These are phyloP conservation scores for Capsicum baccatum DNA, from an alignment of 257 asterid species.

Conservation along the genomic window DNA sequence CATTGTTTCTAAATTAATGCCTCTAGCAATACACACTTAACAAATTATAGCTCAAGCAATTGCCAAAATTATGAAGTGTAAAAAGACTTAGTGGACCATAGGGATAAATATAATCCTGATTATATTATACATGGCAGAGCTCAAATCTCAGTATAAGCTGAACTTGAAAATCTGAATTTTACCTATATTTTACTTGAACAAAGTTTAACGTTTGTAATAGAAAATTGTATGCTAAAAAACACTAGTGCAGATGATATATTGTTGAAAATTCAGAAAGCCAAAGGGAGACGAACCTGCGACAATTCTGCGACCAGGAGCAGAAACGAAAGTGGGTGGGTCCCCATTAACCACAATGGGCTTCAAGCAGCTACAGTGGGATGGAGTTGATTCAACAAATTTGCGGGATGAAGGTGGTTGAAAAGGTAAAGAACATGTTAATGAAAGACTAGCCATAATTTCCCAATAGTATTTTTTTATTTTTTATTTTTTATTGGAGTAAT, in stretches of 20 bases:
- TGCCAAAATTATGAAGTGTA: neutral
- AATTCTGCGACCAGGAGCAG: slow-evolving; percentile 92
- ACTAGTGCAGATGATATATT: neutral
- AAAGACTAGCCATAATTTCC: slow-evolving; percentile 39
- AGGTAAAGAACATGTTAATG: slow-evolving; percentile 57
- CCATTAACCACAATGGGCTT: slow-evolving; percentile 79
- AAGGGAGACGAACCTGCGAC: slow-evolving; percentile 64
- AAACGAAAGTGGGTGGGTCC: slow-evolving; percentile 89
- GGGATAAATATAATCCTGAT: neutral
- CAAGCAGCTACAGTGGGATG: slow-evolving; percentile 39
- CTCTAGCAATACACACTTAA: neutral
- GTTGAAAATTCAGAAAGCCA: neutral
- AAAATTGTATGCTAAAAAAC: no score
- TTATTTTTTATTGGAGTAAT: neutral
- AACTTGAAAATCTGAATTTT: no score
- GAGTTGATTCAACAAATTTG: slow-evolving; percentile 35
- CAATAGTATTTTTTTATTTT: neutral
- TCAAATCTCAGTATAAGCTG: no score
- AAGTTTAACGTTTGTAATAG: no score
- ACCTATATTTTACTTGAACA: no score
- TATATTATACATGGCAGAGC: neutral
- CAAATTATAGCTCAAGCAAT: neutral
- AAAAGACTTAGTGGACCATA: neutral
- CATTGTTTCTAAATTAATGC: no score
- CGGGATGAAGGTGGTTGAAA: slow-evolving; percentile 48